A percentile compares a stretch with the other conserved stretches of the same genome.
Conservation (phyloP, 805 yeast species). For the Suhomyces sp. region DNA sequence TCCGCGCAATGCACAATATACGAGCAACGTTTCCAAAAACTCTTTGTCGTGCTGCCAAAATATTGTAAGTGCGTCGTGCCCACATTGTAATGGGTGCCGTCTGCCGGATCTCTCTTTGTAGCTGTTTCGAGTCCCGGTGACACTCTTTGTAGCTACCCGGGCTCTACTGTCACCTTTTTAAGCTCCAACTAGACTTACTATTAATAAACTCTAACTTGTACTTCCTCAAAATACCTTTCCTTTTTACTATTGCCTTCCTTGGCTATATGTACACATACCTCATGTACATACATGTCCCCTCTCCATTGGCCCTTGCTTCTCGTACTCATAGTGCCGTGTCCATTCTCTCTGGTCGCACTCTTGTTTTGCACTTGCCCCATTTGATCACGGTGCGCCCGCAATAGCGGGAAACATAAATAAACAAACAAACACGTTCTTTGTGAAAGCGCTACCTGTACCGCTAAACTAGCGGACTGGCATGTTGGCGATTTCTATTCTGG, state of each 20-base stretch:
- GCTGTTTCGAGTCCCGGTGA: background rate
- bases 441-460: background rate
- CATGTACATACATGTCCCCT: background rate
- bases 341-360: background rate
- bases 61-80: background rate
- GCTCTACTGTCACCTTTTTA: background rate
- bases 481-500: background rate
- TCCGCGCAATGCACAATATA: background rate
- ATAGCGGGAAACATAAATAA: background rate
- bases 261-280: background rate
- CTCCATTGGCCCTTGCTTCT: background rate
- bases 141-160: background rate
- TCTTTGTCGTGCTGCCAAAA: background rate
- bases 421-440: conserved; percentile 1
- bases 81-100: background rate
- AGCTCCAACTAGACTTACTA: background rate
- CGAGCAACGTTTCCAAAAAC: background rate
- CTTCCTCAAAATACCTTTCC: background rate
- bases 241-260: background rate
- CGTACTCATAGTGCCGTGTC: background rate
- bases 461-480: background rate
- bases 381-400: background rate
- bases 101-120: background rate
- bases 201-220: background rate
- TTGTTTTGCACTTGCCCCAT: background rate